Evolutionary conservation across 805 yeast species (phyloP), one percentile per base, ranked within the genome.

Genomic region (Starmerella lactis-condensi): DNA sequence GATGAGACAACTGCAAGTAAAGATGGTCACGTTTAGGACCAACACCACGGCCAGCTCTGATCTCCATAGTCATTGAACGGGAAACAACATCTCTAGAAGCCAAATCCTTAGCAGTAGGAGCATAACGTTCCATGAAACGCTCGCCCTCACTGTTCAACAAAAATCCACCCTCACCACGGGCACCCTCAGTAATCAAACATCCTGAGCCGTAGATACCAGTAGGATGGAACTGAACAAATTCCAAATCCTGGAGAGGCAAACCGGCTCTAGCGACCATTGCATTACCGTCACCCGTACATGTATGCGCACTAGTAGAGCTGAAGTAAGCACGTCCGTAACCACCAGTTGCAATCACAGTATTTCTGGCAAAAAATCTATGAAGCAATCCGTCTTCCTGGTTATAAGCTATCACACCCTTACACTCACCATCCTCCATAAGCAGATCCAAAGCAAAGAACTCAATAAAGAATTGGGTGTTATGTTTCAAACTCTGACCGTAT

Each of bases 111-210:
- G 96, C 96, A 33, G 83, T 76, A 44, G 98, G 98, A 35, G 98
- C 98, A 54, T 85, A 85, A 61, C 98, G 75, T 67, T 85, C 98
- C 98, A 85, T 85, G 60, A 85, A 85, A 60, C 98, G 75, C 65
- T 85, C 98, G 68, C 98, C 98, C 63, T 89, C 93, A 45, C 82
- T 70, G 69, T 85, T 85, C 42, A 85, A 67, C 57, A 85, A 66
- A 69, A 70, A 89, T 43, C 98, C 98, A 72, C 98, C 98, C 67
- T 89, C 98, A 69, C 98, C 98, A 67, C 98, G 77, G 45, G 95
- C 93, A 64, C 98, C 98, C 63, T 89, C 98, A 35, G 98, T 89
- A 57, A 89, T 89, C 64, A 85, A 65, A 67, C 96, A 89, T 43
- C 98, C 98, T 24, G 96, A 81, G 38, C 98, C 98, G 59, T 85